A percentile compares a stretch with the other conserved stretches of the same genome.
Evolutionary conservation across 345 rosid species (phyloP).

Genomic region (Murraya koenigii): DNA sequence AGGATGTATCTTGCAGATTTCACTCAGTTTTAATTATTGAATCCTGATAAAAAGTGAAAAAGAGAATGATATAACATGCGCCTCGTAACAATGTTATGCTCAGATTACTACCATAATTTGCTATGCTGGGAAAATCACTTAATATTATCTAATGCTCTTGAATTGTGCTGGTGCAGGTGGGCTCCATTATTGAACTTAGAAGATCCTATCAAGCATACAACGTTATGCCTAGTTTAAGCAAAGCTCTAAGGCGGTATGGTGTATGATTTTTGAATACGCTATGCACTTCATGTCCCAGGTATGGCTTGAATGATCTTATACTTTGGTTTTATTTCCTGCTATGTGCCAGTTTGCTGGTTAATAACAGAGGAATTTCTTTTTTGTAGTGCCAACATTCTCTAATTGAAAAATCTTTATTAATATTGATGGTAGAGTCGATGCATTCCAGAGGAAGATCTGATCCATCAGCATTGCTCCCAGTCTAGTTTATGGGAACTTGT

Average conservation of each 20-base stretch:
- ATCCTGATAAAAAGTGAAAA: not conserved
- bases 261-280: constrained; percentile 34
- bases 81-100: not conserved
- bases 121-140: not conserved
- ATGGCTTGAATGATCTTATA: not conserved
- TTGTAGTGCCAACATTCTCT: not conserved
- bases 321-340: not conserved
- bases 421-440: not conserved
- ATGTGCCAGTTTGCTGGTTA: not conserved
- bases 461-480: not conserved
- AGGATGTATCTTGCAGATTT: not conserved
- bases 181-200: constrained; percentile 92
- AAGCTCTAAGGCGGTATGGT: constrained; percentile 82
- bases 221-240: constrained; percentile 93
- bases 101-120: not conserved
- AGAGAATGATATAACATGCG: not conserved
- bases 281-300: constrained; percentile 14
- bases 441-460: not conserved
- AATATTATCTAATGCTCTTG: not conserved
- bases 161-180: constrained; percentile 53
- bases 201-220: constrained; percentile 96
- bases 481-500: not conserved
- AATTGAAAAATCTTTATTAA: not conserved
- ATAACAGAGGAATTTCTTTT: not conserved
- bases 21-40: not conserved